phyloP scores from a whole-genome alignment of 495 filamentous ascomycete genomes.

The Penicillium samsonianum region DNA sequence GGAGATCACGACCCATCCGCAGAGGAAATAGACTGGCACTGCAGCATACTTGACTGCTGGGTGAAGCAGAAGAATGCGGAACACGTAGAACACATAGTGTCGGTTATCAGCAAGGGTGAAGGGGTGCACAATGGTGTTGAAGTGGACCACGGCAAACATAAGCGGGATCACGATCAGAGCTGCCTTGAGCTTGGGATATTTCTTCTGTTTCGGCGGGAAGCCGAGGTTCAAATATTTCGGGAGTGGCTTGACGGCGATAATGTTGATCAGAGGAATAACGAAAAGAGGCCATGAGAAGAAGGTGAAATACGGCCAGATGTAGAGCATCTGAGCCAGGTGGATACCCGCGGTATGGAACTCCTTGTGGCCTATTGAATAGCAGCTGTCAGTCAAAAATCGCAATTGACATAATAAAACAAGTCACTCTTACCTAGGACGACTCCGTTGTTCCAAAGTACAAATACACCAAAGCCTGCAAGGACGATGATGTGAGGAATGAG shows the following conservation, averaged over 20 bases:
- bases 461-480: constrained; percentile 66
- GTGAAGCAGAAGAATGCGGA: constrained; percentile 76
- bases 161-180: constrained; percentile 40
- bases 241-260: constrained; percentile 40
- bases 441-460: constrained; percentile 83
- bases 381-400: constrained; percentile 15
- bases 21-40: constrained; percentile 61
- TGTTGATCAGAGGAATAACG: constrained; percentile 51
- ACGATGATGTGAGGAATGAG: constrained; percentile 69
- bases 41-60: constrained; percentile 65
- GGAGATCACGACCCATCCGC: constrained; percentile 59
- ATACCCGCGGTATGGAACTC: constrained; percentile 87
- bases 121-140: constrained; percentile 92
- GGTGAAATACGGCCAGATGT: constrained; percentile 83
- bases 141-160: constrained; percentile 62
- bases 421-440: constrained; percentile 75
- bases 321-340: constrained; percentile 90
- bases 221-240: constrained; percentile 42
- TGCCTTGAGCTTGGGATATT: constrained; percentile 41
- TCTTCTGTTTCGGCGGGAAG: constrained; percentile 35
- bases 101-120: constrained; percentile 96
- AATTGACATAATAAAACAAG: constrained; percentile 5
- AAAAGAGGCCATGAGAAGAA: constrained; percentile 89
- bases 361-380: constrained; percentile 68
- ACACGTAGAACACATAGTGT: constrained; percentile 96